Evolutionary conservation across 2,329 filamentous ascomycete genomes (phyloP).

Genomic region (Monilinia aucupariae): DNA sequence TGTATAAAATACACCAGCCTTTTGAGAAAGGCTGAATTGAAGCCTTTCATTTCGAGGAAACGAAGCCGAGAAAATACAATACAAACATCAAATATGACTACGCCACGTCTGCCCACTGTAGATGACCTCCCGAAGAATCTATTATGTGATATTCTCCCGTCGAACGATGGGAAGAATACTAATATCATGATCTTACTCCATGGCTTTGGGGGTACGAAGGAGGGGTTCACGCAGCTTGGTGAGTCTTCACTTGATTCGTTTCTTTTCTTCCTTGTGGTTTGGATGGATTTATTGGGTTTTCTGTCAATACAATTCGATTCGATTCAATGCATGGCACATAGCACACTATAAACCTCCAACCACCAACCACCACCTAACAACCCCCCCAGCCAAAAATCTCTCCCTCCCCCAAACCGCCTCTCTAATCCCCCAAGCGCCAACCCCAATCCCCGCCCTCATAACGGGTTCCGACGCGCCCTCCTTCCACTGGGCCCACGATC

Average conservation of each 20-base stretch:
- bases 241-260: not conserved
- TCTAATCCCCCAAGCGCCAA: conserved; percentile 56
- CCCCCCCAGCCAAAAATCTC: conserved; percentile 41
- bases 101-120: conserved; percentile 34
- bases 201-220: conserved; percentile 59
- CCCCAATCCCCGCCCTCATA: conserved; percentile 50
- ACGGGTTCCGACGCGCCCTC: conserved; percentile 29
- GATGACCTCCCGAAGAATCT: conserved; percentile 45
- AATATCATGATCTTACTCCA: conserved; percentile 65
- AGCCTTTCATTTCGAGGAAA: not conserved
- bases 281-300: not conserved
- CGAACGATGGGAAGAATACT: conserved; percentile 38
- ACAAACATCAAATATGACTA: conserved; percentile 14
- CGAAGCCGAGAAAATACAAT: too few relatives aligned
- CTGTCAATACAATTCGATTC: not conserved
- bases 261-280: too few relatives aligned
- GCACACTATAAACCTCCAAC: too few relatives aligned
- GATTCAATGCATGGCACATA: not conserved
- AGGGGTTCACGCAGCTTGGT: conserved; percentile 52
- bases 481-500: conserved; percentile 57
- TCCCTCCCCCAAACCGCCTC: conserved; percentile 60
- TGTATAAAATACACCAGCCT: not conserved
- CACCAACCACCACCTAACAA: not conserved
- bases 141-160: conserved; percentile 34
- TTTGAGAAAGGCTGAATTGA: not conserved